Evolutionary conservation across 495 filamentous ascomycete genomes (phyloP), one percentile per base, ranked within the genome.

Genomic region (Coniosporium apollinis): DNA sequence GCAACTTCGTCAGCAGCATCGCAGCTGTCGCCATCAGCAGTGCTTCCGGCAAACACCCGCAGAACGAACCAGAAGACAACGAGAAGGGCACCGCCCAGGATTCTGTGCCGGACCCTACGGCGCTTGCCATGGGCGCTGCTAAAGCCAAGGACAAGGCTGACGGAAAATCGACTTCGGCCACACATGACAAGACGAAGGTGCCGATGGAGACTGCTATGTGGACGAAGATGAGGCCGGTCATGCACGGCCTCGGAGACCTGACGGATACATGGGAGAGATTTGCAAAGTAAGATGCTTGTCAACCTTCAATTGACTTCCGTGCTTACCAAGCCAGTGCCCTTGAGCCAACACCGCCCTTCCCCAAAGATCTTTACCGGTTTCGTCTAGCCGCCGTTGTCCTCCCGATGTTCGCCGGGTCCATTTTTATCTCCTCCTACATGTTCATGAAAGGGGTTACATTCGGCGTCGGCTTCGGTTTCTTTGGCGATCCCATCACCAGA

Each of bases 131-230:
- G 10, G 54, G 53, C 19, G 65, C 69, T 3, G 65, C 70, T 1
- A 66, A 77, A 40, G 72, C 76, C 0, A 72, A 76, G 48, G 57
- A 65, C 11, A 55, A 51, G 3, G 65, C 66, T 0, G 58, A 62
- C 31, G 66, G 64, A 3, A 50, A 37, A 4, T 52, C 60, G 10
- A 51, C 69, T 0, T 39, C 49, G 20, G 45, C 59, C 0, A 50
- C 64, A 4, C 70, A 84, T 29, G 82, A 91, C 45, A 91, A 84
- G 58, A 85, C 84, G 0, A 89, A 85, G 48, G 67, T 79, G 28
- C 84, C 81, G 0, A 77, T 91, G 60, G 76, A 79, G 51, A 73
- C 72, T 3, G 77, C 73, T 2, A 79, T 89, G 54, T 79, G 80
- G 65, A 67, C 65, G 5, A 76, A 77, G 41, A 78, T 79, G 50